Evolutionary conservation across 169 alveolate genomes (phyloP).

Genomic region (Cystoisospora suis): DNA sequence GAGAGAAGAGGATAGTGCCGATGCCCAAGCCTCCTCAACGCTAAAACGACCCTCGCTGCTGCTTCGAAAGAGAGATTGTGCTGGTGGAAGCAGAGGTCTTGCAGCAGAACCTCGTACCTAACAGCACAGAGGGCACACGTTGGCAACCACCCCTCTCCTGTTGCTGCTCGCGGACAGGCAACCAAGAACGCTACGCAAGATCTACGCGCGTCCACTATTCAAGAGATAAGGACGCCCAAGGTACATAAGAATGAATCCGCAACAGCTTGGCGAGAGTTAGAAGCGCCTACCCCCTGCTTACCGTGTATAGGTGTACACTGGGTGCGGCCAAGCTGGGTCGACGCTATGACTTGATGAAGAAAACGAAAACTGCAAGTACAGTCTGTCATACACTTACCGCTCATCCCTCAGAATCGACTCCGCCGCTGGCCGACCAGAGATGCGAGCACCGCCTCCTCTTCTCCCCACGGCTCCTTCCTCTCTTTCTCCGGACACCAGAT

Average conservation of each 20-base stretch:
- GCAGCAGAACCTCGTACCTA: slow-evolving; percentile 68
- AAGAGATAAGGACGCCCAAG: too few relatives aligned
- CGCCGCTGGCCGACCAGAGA: background rate
- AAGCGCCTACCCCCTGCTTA: too few relatives aligned
- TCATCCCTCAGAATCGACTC: background rate
- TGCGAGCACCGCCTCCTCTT: background rate
- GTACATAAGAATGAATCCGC: too few relatives aligned
- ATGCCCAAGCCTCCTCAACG: slow-evolving; percentile 63
- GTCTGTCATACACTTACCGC: background rate
- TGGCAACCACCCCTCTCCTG: too few relatives aligned
- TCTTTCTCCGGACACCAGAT: background rate
- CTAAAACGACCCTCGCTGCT: slow-evolving; percentile 59
- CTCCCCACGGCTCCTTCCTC: background rate
- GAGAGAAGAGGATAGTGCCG: slow-evolving; percentile 45
- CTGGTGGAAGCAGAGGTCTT: slow-evolving; percentile 63
- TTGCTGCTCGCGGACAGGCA: too few relatives aligned
- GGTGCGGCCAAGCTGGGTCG: too few relatives aligned
- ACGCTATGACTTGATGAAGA: too few relatives aligned
- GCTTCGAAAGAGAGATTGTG: slow-evolving; percentile 67
- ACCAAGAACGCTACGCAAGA: too few relatives aligned
- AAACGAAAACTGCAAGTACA: background rate
- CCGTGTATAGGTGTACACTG: too few relatives aligned
- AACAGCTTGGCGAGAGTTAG: too few relatives aligned
- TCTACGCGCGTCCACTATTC: too few relatives aligned
- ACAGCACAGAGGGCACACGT: too few relatives aligned